A percentile compares a stretch with the other conserved stretches of the same genome.
Evolutionary conservation across 1,284 basidiomycete genomes (phyloP).

Genomic region (Trichosporon faecale): DNA sequence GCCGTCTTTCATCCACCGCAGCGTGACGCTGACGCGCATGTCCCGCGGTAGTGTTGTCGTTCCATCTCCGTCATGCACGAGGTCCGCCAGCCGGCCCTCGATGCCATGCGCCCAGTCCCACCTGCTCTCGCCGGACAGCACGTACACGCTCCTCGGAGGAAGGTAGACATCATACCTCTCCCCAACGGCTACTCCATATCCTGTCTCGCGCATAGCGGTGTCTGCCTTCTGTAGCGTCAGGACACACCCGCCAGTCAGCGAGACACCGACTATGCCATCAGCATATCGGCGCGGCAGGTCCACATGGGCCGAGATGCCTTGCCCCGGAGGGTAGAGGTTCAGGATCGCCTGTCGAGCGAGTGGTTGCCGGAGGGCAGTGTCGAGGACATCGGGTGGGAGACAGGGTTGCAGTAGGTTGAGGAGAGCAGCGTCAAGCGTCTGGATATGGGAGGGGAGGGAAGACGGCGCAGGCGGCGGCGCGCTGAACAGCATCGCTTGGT

Average conservation of each 20-base stretch:
- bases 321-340: conserved; percentile 53
- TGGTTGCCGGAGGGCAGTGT: conserved; percentile 30
- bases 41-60: conserved; percentile 36
- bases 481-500: conserved; percentile 52
- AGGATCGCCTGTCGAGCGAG: conserved; percentile 51
- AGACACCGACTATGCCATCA: conserved; percentile 50
- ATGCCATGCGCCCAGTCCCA: conserved; percentile 56
- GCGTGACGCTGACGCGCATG: conserved; percentile 47
- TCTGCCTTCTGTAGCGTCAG: conserved; percentile 33
- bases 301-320: conserved; percentile 54
- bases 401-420: conserved; percentile 19
- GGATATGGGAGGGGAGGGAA: conserved; percentile 32
- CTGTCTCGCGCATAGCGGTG: neutral
- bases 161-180: conserved; percentile 46
- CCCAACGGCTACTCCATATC: neutral
- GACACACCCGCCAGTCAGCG: conserved; percentile 42
- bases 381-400: conserved; percentile 13
- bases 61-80: conserved; percentile 27
- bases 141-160: conserved; percentile 49
- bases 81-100: conserved; percentile 31
- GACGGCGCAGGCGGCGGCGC: conserved; percentile 6
- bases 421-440: conserved; percentile 22
- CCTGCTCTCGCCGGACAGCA: conserved; percentile 49
- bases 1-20: conserved; percentile 49
- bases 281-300: conserved; percentile 54